Evolutionary conservation across 2,329 filamentous ascomycete species (phyloP), one percentile per base, ranked within the genome.

Genomic region (Cercospora janseana): DNA sequence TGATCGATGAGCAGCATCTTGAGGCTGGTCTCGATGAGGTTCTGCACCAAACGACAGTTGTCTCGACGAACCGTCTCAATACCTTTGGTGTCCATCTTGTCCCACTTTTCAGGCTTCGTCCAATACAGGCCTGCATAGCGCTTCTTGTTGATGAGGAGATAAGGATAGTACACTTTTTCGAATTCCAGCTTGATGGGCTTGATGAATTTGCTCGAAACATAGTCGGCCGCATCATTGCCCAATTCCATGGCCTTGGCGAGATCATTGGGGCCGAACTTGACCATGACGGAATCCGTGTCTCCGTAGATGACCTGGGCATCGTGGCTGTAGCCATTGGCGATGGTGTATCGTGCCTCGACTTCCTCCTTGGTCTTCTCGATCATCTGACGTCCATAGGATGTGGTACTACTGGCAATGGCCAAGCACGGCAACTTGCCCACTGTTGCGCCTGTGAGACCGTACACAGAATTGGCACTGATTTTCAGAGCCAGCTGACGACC

Each of bases 31-130:
- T 98, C 93, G 63, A 98, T 97, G 52, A 97, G 93, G 3, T 87
- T 96, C 70, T 97, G 92, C 12, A 97, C 93, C 52, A 98, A 75
- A 45, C 93, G 78, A 67, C 93, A 98, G 67, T 98, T 98, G 70
- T 98, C 93, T 78, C 93, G 80, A 60, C 93, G 86, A 38, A 98
- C 94, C 3, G 93, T 98, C 72, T 98, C 93, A 60, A 98, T 97
- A 78, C 93, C 93, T 70, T 98, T 98, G 53, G 89, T 97, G 71
- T 98, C 93, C 94, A 98, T 98, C 77, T 97, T 98, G 79, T 98
- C 94, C 69, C 87, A 93, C 71, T 95, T 96, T 32, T 92, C 81
- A 0, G 92, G 82, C 59, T 87, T 93, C 4, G 93, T 98, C 91
- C 91, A 98, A 73, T 89, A 97, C 24, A 98, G 73, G n/a, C 93